These are phyloP conservation scores for Triticum turgidum DNA, from an alignment of 176 grass and related monocot species.

Conservation along the genomic window DNA sequence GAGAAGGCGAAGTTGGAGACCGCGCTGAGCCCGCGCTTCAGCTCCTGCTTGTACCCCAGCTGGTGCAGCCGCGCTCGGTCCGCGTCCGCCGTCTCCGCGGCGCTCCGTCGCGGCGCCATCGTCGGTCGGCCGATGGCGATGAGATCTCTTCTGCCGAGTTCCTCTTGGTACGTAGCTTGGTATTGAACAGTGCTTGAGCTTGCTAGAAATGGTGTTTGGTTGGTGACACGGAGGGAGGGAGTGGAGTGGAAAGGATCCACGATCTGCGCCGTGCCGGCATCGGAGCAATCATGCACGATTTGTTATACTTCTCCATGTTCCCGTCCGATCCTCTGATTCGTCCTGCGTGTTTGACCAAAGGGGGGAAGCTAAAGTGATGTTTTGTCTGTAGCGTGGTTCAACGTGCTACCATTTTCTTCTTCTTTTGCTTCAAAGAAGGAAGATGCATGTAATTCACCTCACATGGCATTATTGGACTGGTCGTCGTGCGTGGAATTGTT, in stretches of 20 bases:
- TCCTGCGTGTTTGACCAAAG: not conserved
- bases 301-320: not conserved
- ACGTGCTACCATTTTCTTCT: not conserved
- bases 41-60: constrained; percentile 79
- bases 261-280: not conserved
- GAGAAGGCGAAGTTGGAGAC: constrained; percentile 36
- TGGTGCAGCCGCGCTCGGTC: constrained; percentile 47
- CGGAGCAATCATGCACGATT: not conserved
- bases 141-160: not conserved
- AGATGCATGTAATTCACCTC: not conserved
- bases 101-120: not conserved
- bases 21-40: constrained; percentile 51
- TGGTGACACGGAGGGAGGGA: not conserved
- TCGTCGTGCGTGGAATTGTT: not conserved
- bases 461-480: not conserved
- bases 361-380: not conserved
- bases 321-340: not conserved
- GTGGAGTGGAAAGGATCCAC: not conserved
- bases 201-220: not conserved
- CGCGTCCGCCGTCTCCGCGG: not conserved
- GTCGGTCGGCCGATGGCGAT: not conserved
- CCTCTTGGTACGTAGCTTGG: not conserved
- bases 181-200: not conserved
- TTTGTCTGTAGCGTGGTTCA: not conserved
- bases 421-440: not conserved